Conservation (phyloP, 1,284 basidiomycete genomes). For the Porodaedalea pini region DNA sequence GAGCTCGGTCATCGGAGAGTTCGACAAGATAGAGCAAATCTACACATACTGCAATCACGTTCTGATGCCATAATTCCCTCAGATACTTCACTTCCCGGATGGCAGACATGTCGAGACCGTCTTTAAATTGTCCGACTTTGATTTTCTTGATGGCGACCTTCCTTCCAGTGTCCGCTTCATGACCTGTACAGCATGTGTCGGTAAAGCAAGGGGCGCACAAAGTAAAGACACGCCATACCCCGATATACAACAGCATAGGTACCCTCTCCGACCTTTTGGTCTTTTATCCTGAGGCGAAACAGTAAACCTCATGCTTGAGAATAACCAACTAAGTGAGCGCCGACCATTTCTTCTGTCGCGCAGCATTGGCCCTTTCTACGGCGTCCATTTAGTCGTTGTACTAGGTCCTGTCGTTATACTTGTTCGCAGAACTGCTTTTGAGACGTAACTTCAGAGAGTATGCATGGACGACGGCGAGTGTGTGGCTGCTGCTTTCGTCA, state of each 20-base stretch:
- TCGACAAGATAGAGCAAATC: background rate
- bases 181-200: constrained; percentile 39
- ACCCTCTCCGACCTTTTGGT: constrained; percentile 91
- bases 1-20: background rate
- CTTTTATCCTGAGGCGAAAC: constrained; percentile 60
- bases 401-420: no score
- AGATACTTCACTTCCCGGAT: constrained; percentile 98
- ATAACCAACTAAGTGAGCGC: constrained; percentile 20
- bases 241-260: constrained; percentile 96
- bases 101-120: constrained; percentile 98
- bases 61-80: constrained; percentile 90
- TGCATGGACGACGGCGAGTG: background rate
- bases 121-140: constrained; percentile 94
- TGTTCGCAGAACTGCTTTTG: no score
- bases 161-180: constrained; percentile 64
- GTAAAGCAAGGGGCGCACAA: background rate
- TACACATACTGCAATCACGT: constrained; percentile 81
- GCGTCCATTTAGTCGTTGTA: constrained; percentile 56
- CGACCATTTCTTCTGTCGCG: constrained; percentile 67
- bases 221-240: constrained; percentile 44
- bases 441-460: background rate
- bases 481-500: background rate
- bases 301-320: constrained; percentile 11
- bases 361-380: constrained; percentile 70
- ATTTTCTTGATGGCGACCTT: constrained; percentile 98